Evolutionary conservation across 768 basidiomycete genomes (phyloP).

Genomic region (Kwoniella dendrophila): DNA sequence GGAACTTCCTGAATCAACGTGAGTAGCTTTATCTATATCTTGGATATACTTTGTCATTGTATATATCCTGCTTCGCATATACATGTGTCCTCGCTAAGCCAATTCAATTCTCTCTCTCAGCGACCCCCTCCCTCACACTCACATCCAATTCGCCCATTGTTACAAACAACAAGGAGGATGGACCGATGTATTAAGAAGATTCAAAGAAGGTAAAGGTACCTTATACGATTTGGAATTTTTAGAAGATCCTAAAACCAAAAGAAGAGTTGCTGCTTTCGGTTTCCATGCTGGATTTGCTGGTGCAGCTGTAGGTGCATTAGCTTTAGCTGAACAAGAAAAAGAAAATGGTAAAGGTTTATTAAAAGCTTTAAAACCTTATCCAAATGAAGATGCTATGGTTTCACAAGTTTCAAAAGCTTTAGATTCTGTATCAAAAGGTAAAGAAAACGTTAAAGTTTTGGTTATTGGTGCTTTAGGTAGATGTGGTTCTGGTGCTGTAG

Average conservation of each 20-base stretch:
- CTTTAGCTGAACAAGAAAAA: conserved; percentile 68
- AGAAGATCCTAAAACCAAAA: conserved; percentile 70
- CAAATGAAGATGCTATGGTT: conserved; percentile 83
- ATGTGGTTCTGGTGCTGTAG: conserved; percentile 92
- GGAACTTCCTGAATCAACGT: conserved; percentile 80
- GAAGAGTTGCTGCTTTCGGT: conserved; percentile 96
- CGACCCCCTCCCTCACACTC: conserved; percentile 80
- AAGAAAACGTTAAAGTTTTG: conserved; percentile 68
- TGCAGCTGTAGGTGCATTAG: conserved; percentile 77
- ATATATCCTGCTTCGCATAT: not conserved
- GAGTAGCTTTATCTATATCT: too few relatives aligned
- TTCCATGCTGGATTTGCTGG: conserved; percentile 99
- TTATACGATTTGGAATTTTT: conserved; percentile 97
- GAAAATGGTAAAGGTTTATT: conserved; percentile 61
- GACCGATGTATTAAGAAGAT: conserved; percentile 80
- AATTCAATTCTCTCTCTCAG: conserved; percentile 49
- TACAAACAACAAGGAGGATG: conserved; percentile 96
- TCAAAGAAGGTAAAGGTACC: conserved; percentile 74
- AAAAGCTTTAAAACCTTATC: conserved; percentile 74
- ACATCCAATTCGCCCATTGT: conserved; percentile 98
- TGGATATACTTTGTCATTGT: too few relatives aligned
- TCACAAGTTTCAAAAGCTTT: conserved; percentile 66
- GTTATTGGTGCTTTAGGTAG: conserved; percentile 95
- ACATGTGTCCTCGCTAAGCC: not conserved
- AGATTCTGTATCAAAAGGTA: conserved; percentile 61